Percentiles rank a stretch among this genome's conserved stretches.
Evolutionary conservation across 2,329 filamentous ascomycete species (phyloP).

Genomic region (Claviceps capensis): DNA sequence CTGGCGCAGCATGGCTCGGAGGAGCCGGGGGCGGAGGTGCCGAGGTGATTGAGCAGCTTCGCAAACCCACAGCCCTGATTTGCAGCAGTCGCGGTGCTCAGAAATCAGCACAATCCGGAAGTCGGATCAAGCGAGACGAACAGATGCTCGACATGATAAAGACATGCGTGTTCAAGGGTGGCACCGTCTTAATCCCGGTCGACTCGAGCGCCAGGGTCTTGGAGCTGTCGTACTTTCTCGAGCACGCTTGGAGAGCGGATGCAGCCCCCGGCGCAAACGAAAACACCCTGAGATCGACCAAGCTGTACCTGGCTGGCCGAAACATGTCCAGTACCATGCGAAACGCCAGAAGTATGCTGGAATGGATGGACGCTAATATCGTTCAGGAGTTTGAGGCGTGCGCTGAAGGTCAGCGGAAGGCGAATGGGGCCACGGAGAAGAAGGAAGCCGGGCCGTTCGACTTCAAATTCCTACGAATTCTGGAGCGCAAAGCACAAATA

Average conservation of each 20-base stretch:
- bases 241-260: slow-evolving; percentile 76
- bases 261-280: slow-evolving; percentile 30
- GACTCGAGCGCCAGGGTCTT: slow-evolving; percentile 92
- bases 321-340: slow-evolving; percentile 81
- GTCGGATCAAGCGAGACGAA: slow-evolving; percentile 72
- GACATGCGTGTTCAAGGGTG: slow-evolving; percentile 63
- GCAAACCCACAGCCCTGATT: slow-evolving; percentile 84
- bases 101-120: slow-evolving; percentile 53
- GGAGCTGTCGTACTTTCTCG: slow-evolving; percentile 81
- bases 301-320: slow-evolving; percentile 71
- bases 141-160: slow-evolving; percentile 71
- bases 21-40: slow-evolving; percentile 66
- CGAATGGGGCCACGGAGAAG: slow-evolving; percentile 33
- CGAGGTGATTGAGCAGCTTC: slow-evolving; percentile 85
- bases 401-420: slow-evolving; percentile 35
- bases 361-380: slow-evolving; percentile 98
- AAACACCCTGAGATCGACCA: slow-evolving; percentile 38
- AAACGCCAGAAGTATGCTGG: slow-evolving; percentile 87
- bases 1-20: slow-evolving; percentile 86
- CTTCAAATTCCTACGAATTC: slow-evolving; percentile 68
- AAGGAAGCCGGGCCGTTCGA: slow-evolving; percentile 67
- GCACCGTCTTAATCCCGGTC: slow-evolving; percentile 83
- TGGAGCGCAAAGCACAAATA: slow-evolving; percentile 73
- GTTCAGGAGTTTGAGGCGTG: slow-evolving; percentile 79
- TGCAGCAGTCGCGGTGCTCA: slow-evolving; percentile 79